A percentile compares a stretch with the other conserved stretches of the same genome.
These are phyloP conservation scores for Chloris gayana DNA, from an alignment of 176 grass and related monocot species.

Conservation along the genomic window DNA sequence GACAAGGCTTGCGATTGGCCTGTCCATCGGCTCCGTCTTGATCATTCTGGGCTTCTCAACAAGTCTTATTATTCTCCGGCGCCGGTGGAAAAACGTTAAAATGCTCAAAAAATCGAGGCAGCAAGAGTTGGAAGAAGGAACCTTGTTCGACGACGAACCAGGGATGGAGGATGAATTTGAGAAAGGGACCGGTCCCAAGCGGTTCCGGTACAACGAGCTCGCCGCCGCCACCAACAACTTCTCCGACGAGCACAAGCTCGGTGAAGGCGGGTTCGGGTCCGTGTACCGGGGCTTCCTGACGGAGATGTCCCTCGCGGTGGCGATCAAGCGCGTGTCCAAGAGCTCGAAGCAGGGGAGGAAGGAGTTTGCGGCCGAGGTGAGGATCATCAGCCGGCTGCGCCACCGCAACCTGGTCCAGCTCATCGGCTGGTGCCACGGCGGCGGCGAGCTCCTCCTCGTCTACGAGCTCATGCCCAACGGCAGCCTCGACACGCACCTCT, in stretches of 20 bases:
- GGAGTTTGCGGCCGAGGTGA: slow-evolving; percentile 60
- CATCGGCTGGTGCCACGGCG: slow-evolving; percentile 61
- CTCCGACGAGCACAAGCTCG: slow-evolving; percentile 25
- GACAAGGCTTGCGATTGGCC: not conserved
- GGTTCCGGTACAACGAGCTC: slow-evolving; percentile 39
- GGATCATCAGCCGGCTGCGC: slow-evolving; percentile 58
- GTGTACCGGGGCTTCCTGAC: slow-evolving; percentile 31
- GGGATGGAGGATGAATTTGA: slow-evolving; percentile 32
- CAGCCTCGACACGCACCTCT: slow-evolving; percentile 54
- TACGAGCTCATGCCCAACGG: slow-evolving; percentile 49
- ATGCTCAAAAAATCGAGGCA: not conserved
- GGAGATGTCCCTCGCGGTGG: not conserved
- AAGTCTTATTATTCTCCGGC: not conserved
- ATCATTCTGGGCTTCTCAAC: not conserved
- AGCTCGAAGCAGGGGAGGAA: slow-evolving; percentile 54
- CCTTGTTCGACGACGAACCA: not conserved
- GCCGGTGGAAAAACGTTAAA: not conserved
- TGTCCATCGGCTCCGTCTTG: not conserved
- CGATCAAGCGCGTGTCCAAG: slow-evolving; percentile 34
- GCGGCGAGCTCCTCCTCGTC: slow-evolving; percentile 36
- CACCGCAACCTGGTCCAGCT: slow-evolving; percentile 68
- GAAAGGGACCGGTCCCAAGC: slow-evolving; percentile 30
- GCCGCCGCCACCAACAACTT: slow-evolving; percentile 40
- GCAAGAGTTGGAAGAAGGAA: not conserved
- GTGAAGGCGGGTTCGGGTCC: not conserved